Base-by-base conservation (phyloP, 139 green algal species). In the Coelastrella sp. region DNA sequence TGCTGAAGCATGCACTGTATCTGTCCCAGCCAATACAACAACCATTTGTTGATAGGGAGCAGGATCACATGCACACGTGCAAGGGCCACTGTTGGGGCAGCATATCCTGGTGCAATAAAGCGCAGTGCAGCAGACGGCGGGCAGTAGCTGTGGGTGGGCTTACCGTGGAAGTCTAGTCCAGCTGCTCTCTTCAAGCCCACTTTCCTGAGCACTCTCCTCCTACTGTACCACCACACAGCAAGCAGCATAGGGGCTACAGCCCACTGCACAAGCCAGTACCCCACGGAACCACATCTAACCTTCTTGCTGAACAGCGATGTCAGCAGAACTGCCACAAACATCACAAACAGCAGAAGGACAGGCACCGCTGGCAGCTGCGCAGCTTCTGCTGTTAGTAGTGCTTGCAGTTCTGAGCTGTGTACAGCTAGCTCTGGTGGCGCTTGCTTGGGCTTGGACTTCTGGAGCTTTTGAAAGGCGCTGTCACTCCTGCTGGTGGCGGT, bases 231-330 rank as follows among this genome's bases (percentile, higher is more conserved):
- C 59, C 85, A 83, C 4, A 93, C 58, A 23, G 75, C 74, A 10
- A 93, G 60, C 10, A 91, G 85, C 32, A 94, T 64, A 2, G 94
- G 94, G 10, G 90, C 73, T 54, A 95, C 75, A 11, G 92, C 73
- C 16, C 82, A 74, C 85, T 93, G 92, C 3, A 92, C 68, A 61
- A 90, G 23, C 94, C 94, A 96, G 75, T 93, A 95, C 10, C 32
- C 56, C 20, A 60, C 59, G 1, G 80, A 92, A 17, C 90, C 91
- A 85, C 94, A 96, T 8, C 6, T 17, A 14, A 85, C 80, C 3
- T 73, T 71, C 85, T 90, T 90, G 85, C 85, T 90, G 73, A 90
- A 68, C 22, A 90, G 71, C 6, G 73, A 83, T 3, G 58, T 90
- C 6, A 83, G 57, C 23, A 90, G 73, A n/a, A 90, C 85, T 6